These are phyloP conservation scores for Wickerhamiella sergipiensis DNA, from an alignment of 805 yeast genomes.

Conservation along the genomic window DNA sequence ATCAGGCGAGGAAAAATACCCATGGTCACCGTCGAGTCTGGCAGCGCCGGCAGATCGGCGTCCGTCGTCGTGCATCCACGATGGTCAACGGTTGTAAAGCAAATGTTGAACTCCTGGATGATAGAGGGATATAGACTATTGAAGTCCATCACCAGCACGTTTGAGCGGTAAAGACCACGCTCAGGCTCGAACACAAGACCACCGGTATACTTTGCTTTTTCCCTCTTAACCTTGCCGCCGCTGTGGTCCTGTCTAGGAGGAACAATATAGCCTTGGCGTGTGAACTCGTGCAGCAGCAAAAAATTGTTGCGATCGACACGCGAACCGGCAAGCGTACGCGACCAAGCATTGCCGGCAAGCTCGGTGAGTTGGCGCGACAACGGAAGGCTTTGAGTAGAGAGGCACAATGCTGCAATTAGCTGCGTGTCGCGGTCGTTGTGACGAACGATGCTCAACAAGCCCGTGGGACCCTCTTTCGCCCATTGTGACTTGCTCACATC, in stretches of 20 bases:
- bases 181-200: conserved; percentile 96
- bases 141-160: conserved; percentile 91
- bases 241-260: conserved; percentile 48
- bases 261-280: conserved; percentile 61
- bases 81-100: conserved; percentile 89
- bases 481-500: conserved; percentile 43
- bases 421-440: conserved; percentile 56
- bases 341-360: conserved; percentile 95
- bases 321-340: conserved; percentile 86
- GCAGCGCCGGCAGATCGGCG: conserved; percentile 29
- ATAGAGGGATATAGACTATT: conserved; percentile 94
- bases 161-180: conserved; percentile 81
- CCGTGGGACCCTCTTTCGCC: conserved; percentile 44
- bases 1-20: conserved; percentile 84
- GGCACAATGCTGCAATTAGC: conserved; percentile 65
- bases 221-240: conserved; percentile 24
- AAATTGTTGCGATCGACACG: conserved; percentile 93
- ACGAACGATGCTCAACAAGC: conserved; percentile 52
- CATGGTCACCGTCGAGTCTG: conserved; percentile 38
- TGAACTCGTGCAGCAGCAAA: conserved; percentile 83
- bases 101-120: conserved; percentile 91
- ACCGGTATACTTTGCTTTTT: conserved; percentile 72
- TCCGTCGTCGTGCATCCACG: conserved; percentile 31
- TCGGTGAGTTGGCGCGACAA: conserved; percentile 83
- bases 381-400: conserved; percentile 72